Conservation (phyloP, 2,329 filamentous ascomycete genomes). For the Epichloe baconii region DNA sequence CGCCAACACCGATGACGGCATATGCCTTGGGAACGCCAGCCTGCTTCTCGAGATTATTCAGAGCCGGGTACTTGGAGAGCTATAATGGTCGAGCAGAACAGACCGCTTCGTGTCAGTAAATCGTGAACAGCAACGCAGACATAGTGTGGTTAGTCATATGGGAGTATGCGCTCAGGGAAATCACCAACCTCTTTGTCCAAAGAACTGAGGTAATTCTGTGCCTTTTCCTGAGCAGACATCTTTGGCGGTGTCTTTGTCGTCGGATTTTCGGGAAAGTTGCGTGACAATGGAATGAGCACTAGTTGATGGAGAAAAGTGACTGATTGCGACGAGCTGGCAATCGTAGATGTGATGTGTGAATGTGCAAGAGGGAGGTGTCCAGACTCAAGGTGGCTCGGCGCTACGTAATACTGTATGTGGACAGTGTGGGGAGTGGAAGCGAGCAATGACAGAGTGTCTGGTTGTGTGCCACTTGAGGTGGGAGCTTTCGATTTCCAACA, state of each 20-base stretch:
- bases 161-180: background rate
- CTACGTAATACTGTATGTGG: conserved; percentile 5
- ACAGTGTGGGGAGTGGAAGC: conserved; percentile 12
- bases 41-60: conserved; percentile 79
- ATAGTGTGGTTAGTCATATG: too few species aligned
- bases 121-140: conserved; percentile 11
- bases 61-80: conserved; percentile 74
- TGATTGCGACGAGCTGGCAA: background rate
- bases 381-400: conserved; percentile 3
- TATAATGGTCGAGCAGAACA: conserved; percentile 19
- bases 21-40: conserved; percentile 77
- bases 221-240: conserved; percentile 65
- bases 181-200: conserved; percentile 69
- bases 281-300: background rate
- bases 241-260: conserved; percentile 18
- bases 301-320: conserved; percentile 8
- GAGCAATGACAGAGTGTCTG: background rate
- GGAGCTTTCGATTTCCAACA: too few species aligned
- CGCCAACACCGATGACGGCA: conserved; percentile 59
- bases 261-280: conserved; percentile 8
- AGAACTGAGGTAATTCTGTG: conserved; percentile 62
- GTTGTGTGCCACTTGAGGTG: background rate
- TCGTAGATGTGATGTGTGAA: background rate
- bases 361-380: conserved; percentile 5
- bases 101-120: conserved; percentile 9